Conservation (phyloP, 2,329 filamentous ascomycete species). For the Plectosphaerella plurivora region DNA sequence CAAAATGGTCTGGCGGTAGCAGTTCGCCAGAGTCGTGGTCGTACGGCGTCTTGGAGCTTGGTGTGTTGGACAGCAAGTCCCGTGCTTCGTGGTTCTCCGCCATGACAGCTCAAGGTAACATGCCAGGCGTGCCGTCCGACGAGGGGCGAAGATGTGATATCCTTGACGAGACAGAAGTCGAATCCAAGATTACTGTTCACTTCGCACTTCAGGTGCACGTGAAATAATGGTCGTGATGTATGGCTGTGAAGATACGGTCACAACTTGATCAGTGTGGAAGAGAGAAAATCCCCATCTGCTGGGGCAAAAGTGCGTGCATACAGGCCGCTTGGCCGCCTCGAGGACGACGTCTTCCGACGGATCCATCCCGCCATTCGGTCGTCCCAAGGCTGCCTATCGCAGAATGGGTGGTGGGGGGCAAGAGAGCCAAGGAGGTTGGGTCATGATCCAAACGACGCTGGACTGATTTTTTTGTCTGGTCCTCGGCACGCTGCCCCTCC, state of each 20-base stretch:
- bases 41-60: conserved; percentile 13
- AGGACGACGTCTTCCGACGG: too few relatives aligned
- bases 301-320: too few relatives aligned
- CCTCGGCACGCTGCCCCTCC: not conserved
- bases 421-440: not conserved
- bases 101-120: conserved; percentile 7
- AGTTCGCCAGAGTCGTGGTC: conserved; percentile 16
- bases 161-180: too few relatives aligned
- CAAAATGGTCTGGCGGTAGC: conserved; percentile 15
- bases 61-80: conserved; percentile 15
- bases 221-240: too few relatives aligned
- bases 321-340: too few relatives aligned
- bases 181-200: too few relatives aligned
- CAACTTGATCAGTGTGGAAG: too few relatives aligned
- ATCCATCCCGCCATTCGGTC: not conserved
- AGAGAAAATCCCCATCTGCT: too few relatives aligned
- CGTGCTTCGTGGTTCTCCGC: conserved; percentile 10
- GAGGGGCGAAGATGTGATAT: not conserved
- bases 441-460: not conserved
- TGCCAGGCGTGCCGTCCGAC: not conserved
- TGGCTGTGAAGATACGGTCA: too few relatives aligned
- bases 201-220: too few relatives aligned
- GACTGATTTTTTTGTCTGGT: too few relatives aligned
- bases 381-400: not conserved
- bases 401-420: not conserved